Conservation (phyloP, 352 stramenopile species). For the Pythium grandisporangium region DNA sequence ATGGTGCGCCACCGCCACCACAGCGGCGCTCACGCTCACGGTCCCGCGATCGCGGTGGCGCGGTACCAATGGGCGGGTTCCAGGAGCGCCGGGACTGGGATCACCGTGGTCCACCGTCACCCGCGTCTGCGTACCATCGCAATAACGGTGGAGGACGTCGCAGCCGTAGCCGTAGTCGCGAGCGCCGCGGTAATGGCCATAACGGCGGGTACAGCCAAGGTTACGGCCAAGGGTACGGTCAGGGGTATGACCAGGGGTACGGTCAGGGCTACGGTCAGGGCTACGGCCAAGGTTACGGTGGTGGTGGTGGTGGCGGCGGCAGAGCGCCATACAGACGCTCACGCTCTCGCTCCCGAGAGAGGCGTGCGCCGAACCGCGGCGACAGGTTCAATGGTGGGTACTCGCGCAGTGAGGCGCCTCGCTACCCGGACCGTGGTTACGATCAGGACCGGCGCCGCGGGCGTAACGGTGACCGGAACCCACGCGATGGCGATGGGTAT, state of each 20-base stretch:
- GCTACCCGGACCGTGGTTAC: slow-evolving; percentile 6
- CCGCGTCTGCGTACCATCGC: too few relatives aligned
- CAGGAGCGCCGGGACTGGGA: slow-evolving; percentile 5
- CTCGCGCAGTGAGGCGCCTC: slow-evolving; percentile 6
- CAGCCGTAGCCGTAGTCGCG: slow-evolving; percentile 10
- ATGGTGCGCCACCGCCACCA: slow-evolving; percentile 2
- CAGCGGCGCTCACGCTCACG: slow-evolving; percentile 15
- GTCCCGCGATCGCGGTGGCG: slow-evolving; percentile 15
- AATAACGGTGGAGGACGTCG: too few relatives aligned
- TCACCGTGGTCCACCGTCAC: neutral
- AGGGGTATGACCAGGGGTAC: too few relatives aligned
- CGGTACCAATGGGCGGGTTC: slow-evolving; percentile 4
- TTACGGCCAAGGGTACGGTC: neutral
- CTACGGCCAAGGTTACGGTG: slow-evolving; percentile 1
- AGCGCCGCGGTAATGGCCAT: slow-evolving; percentile 1
- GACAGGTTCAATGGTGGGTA: slow-evolving; percentile 6
- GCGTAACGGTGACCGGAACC: too few relatives aligned
- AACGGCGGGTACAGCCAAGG: neutral
- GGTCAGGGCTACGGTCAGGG: neutral
- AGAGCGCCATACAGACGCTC: slow-evolving; percentile 2
- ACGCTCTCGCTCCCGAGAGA: slow-evolving; percentile 12
- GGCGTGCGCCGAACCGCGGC: slow-evolving; percentile 4
- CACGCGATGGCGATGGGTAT: slow-evolving; percentile 5
- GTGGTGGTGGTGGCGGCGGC: slow-evolving; percentile 3
- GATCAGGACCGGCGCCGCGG: too few relatives aligned